Base-by-base conservation (phyloP, 2,329 filamentous ascomycete species). In the Stachybotrys echinatus region DNA sequence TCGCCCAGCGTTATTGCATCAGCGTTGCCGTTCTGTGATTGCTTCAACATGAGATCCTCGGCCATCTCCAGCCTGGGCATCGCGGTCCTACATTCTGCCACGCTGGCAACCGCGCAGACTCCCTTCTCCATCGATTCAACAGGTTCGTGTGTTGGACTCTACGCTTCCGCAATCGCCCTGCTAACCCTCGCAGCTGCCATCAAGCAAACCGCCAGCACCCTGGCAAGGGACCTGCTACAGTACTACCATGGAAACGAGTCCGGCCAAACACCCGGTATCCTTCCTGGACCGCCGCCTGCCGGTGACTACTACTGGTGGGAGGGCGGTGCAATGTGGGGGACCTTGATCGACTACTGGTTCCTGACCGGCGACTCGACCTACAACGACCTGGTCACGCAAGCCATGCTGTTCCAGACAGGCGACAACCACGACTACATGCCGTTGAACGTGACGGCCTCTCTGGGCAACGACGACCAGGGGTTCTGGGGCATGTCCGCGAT, bases 401-500 rank as follows among this genome's bases (percentile, higher is more conserved):
- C 69, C 1, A 67, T 84, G 64, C 68, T 75, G 38, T 76, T 72
- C 54, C 81, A 84, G 61, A 69, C 73, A 27, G 80, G 80, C 17
- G 68, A 71, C 5, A 69, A 77, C 52, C 59, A 73, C 44, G 74
- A 82, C 58, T 84, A 76, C 62, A 79, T 80, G 74, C 81, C 80
- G 2, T 59, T 61, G 20, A 81, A 81, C 62, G 71, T 75, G 49
- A 78, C 77, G 1, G 65, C 68, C 6, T 74, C 72, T 2, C 66
- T 78, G 46, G 81, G 81, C 49, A 86, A 85, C 59, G 83, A 86
- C 54, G 83, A 86, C 58, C 83, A 87, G 65, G 79, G 74, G 12
- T 84, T 84, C 65, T 87, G 83, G 83, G 83, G 77, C 47, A 77
- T 86, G 76, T 85, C 50, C 73, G 81, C 50, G 70, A 85, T 84